Percentiles rank a stretch among this genome's conserved stretches.
Evolutionary conservation across 148 eudicot genomes (phyloP).

Genomic region (Spergularia marina): DNA sequence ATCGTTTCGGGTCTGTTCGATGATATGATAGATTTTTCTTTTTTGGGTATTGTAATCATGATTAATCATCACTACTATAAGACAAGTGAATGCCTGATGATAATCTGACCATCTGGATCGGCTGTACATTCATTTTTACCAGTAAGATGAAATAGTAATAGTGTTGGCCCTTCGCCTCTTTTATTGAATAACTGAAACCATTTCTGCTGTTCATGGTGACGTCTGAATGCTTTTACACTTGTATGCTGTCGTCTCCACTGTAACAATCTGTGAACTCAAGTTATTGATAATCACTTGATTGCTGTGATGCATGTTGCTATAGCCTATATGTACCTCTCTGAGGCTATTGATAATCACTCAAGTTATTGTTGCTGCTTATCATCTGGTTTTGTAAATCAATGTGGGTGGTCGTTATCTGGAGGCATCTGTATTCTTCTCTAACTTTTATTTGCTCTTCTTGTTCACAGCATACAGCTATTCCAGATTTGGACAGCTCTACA

Average conservation of each 20-base stretch:
- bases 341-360: no score
- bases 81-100: background rate
- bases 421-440: background rate
- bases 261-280: no score
- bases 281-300: background rate
- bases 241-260: background rate
- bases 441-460: slow-evolving; percentile 6
- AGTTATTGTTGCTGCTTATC: background rate
- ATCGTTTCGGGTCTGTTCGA: no score
- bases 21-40: background rate
- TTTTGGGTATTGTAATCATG: background rate
- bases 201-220: no score
- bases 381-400: background rate
- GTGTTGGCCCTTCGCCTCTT: no score
- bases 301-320: background rate
- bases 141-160: background rate
- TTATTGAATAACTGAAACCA: no score
- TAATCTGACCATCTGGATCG: background rate
- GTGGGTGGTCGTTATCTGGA: background rate
- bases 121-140: background rate
- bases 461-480: slow-evolving; percentile 64
- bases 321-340: background rate
- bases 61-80: no score
- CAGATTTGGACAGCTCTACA: slow-evolving; percentile 55
- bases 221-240: background rate